A percentile compares a stretch with the other conserved stretches of the same genome.
Conservation (phyloP, 768 basidiomycete species). For the Mycena belliarum region DNA sequence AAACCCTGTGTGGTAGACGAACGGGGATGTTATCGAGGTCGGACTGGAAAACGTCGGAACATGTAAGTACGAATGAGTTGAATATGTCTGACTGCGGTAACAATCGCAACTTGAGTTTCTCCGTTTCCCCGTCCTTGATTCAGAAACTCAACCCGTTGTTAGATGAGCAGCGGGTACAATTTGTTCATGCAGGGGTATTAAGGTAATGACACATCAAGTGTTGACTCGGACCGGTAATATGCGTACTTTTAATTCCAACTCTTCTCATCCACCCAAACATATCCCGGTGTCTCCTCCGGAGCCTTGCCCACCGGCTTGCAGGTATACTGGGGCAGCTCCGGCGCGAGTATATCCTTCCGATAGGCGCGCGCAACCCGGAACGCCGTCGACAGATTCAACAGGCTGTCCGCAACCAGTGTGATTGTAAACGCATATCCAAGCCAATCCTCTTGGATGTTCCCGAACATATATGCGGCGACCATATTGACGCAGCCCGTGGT, state of each 20-base stretch:
- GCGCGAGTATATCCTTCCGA: background rate
- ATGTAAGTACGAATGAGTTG: conserved; percentile 33
- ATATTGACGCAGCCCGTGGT: conserved; percentile 7
- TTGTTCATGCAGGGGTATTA: no score
- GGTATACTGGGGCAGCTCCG: conserved; percentile 4
- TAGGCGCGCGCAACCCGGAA: background rate
- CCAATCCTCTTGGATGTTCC: conserved; percentile 3
- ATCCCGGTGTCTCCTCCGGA: background rate
- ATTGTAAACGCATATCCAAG: conserved; percentile 3
- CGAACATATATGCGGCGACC: conserved; percentile 7
- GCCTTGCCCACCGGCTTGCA: background rate
- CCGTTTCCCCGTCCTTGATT: no score
- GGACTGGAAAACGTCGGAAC: conserved; percentile 39
- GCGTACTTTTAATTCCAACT: no score
- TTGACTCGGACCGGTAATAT: background rate
- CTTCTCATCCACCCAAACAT: background rate
- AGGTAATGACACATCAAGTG: no score
- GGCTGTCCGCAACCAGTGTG: conserved; percentile 1
- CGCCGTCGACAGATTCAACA: conserved; percentile 8
- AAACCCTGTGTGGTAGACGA: conserved; percentile 34
- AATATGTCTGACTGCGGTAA: no score
- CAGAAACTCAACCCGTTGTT: no score
- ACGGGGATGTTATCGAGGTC: conserved; percentile 42
- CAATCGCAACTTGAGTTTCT: no score
- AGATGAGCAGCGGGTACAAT: no score